Evolutionary conservation across 495 filamentous ascomycete genomes (phyloP).

Genomic region (Monascus purpureus): DNA sequence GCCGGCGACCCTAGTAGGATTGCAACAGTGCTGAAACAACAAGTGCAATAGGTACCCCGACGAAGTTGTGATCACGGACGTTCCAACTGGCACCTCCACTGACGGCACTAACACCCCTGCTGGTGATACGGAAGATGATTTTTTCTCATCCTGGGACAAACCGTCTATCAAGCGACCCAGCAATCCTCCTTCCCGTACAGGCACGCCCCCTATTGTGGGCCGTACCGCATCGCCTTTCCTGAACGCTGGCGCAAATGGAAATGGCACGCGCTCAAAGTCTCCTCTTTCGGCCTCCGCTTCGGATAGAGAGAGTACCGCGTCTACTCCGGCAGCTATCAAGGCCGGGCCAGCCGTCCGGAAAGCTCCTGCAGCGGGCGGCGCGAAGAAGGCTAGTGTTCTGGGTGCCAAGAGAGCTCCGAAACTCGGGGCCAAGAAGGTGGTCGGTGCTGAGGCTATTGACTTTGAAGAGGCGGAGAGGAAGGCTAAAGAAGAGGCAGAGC

Average conservation of each 20-base stretch:
- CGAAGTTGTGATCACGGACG: conserved; percentile 75
- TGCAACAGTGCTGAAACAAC: conserved; percentile 2
- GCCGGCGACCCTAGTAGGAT: conserved; percentile 3
- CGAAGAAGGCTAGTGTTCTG: conserved; percentile 70
- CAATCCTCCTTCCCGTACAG: conserved; percentile 82
- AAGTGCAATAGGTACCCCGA: conserved; percentile 52
- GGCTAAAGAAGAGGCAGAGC: conserved; percentile 92
- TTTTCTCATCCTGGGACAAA: conserved; percentile 98
- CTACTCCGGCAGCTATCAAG: conserved; percentile 48
- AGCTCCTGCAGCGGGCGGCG: conserved; percentile 38
- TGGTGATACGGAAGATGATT: conserved; percentile 75
- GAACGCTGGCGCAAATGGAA: conserved; percentile 53
- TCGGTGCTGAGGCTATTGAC: conserved; percentile 61
- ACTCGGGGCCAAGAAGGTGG: conserved; percentile 84
- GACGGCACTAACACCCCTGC: conserved; percentile 59
- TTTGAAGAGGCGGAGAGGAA: conserved; percentile 96
- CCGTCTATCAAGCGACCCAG: conserved; percentile 93
- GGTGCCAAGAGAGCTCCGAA: conserved; percentile 80
- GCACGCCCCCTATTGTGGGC: conserved; percentile 72
- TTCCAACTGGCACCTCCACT: conserved; percentile 39
- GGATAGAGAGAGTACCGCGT: conserved; percentile 32
- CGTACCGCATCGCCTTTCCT: conserved; percentile 84
- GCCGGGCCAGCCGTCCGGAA: conserved; percentile 69
- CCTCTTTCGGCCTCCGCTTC: conserved; percentile 60
- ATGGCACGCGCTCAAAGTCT: conserved; percentile 63